These are phyloP conservation scores for Annulohypoxylon nitens DNA, from an alignment of 495 filamentous ascomycete genomes.

Conservation along the genomic window DNA sequence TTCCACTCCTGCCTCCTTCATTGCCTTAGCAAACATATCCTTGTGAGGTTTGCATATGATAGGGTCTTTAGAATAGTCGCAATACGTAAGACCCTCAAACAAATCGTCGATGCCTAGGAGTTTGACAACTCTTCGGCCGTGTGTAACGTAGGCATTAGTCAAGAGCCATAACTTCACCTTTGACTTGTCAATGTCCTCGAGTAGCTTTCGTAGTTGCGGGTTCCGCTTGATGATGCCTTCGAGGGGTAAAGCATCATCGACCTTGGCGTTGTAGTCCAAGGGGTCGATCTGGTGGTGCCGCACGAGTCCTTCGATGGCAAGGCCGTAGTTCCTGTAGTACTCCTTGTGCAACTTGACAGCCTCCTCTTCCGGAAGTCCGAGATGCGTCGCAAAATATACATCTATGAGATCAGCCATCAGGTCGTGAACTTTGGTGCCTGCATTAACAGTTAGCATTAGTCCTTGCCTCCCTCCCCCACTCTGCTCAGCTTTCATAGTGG, in stretches of 20 bases:
- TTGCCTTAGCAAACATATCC: slow-evolving; percentile 88
- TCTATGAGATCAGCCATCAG: slow-evolving; percentile 83
- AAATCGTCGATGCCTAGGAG: slow-evolving; percentile 85
- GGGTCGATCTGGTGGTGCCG: slow-evolving; percentile 96
- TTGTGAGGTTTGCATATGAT: slow-evolving; percentile 87
- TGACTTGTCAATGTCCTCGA: slow-evolving; percentile 79
- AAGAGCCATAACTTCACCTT: slow-evolving; percentile 94
- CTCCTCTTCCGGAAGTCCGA: slow-evolving; percentile 77
- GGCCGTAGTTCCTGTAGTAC: slow-evolving; percentile 95
- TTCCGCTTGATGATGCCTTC: slow-evolving; percentile 84
- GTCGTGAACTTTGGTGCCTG: slow-evolving; percentile 77
- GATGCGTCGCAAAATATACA: slow-evolving; percentile 82
- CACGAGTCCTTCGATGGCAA: slow-evolving; percentile 95
- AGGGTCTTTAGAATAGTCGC: slow-evolving; percentile 77
- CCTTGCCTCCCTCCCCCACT: neutral
- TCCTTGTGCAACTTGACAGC: slow-evolving; percentile 84
- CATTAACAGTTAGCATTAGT: slow-evolving; percentile 28
- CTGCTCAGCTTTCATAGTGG: neutral
- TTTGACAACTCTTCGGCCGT: slow-evolving; percentile 83
- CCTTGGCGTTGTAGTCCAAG: slow-evolving; percentile 91
- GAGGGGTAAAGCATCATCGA: slow-evolving; percentile 94
- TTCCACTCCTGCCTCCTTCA: slow-evolving; percentile 71
- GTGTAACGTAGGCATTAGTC: slow-evolving; percentile 94
- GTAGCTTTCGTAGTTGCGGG: slow-evolving; percentile 76
- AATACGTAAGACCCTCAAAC: slow-evolving; percentile 94